Base-by-base conservation (phyloP, 768 basidiomycete species). In the Termitomyces sp. region DNA sequence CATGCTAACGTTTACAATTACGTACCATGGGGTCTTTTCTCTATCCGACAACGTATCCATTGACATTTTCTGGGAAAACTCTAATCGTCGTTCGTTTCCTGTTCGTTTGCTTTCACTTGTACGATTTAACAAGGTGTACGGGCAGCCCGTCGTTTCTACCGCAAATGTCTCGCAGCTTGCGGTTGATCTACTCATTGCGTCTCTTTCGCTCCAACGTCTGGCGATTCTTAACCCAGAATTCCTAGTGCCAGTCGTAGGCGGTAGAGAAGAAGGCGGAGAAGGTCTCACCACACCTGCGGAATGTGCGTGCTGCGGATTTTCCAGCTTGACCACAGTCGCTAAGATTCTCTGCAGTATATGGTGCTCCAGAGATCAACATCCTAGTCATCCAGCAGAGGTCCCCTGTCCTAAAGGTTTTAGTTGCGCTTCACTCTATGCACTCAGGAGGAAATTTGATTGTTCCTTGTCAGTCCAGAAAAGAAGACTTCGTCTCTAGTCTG, bases 81-180 rank as follows among this genome's bases (percentile, higher is more conserved):
- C 67, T 81, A 48, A 67, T 82, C 50, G 69, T 80, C 53, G 80
- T 81, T 62, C 53, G 78, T 77, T 58, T 41, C 42, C 48, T 44
- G 46, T 29, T 34, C 37, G 26, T 39, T 26, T 49, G 24, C 44
- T 37, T 37, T 53, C 13, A 49, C 53, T 26, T 43, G 8, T 37
- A 55, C 18, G 36, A 37, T 59, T 63, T 57, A 63, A 60, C 54
- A 47, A 46, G 43, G 24, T 52, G 44, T 59, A 47, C 49, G 26
- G 39, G 43, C 60, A 83, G 81, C 90, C 92, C 34, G 66, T 91
- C 44, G 88, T 93, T 12, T 92, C 91, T 5, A 82, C 83, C 12
- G 91, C 88, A 48, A 93, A 93, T 72, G 80, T 93, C 43, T 77
- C 84, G n/a, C 91, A 94, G 65, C 77, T 94, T 13, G 82, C 90